Conservation (phyloP, 192 early-diverging fungal species). For the Geranomyces michiganensis region DNA sequence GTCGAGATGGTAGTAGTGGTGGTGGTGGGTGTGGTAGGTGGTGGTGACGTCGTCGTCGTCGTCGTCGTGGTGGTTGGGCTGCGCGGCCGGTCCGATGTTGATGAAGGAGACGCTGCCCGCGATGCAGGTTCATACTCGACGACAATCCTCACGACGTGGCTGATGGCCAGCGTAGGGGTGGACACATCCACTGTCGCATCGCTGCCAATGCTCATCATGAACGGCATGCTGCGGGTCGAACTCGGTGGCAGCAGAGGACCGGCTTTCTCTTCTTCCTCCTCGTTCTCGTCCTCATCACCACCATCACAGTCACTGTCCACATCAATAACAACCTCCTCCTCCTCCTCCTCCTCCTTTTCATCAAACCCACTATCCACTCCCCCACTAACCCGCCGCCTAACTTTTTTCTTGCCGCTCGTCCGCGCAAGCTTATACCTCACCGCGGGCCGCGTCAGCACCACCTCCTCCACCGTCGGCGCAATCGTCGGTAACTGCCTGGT, state of each 20-base stretch:
- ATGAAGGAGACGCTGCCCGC: background rate
- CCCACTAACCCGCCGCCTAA: too few species aligned
- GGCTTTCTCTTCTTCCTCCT: too few species aligned
- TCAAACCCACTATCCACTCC: too few species aligned
- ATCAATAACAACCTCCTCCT: too few species aligned
- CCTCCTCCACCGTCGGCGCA: constrained; percentile 2
- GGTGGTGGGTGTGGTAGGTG: background rate
- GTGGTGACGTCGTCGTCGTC: background rate
- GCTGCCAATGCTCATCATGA: background rate
- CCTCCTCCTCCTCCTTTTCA: too few species aligned
- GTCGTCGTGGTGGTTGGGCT: background rate
- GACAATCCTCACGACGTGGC: constrained; percentile 8
- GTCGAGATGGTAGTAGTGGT: background rate
- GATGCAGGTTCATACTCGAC: constrained; percentile 13
- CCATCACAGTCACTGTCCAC: too few species aligned
- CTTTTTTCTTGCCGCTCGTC: too few species aligned
- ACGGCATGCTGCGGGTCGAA: too few species aligned
- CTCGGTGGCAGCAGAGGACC: too few species aligned
- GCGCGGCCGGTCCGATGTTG: background rate
- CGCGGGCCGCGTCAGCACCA: background rate
- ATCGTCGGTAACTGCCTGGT: background rate
- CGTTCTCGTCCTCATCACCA: too few species aligned
- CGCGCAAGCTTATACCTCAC: constrained; percentile 7
- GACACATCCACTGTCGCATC: constrained; percentile 1
- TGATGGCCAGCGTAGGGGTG: constrained; percentile 9